These are phyloP conservation scores for Obelidium mucronatum DNA, from an alignment of 192 early-diverging fungal species.

Conservation along the genomic window DNA sequence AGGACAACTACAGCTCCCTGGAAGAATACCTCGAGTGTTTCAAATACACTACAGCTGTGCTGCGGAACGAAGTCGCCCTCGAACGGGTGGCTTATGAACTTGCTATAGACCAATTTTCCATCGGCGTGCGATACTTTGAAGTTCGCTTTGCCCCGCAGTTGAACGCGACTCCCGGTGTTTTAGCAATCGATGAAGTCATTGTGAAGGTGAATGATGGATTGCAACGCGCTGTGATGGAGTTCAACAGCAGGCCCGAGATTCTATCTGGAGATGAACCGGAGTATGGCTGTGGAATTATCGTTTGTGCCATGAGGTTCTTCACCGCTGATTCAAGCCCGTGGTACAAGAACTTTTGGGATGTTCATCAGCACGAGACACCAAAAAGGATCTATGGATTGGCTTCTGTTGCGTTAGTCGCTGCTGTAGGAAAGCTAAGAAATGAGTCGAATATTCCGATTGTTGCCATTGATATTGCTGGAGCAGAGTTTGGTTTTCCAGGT, in stretches of 20 bases:
- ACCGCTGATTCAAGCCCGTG: slow-evolving; percentile 10
- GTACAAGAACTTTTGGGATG: slow-evolving; percentile 28
- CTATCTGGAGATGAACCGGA: slow-evolving; percentile 15
- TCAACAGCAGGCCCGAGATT: slow-evolving; percentile 4
- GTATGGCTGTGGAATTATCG: not conserved
- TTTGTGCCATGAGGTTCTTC: slow-evolving; percentile 31
- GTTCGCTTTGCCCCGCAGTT: slow-evolving; percentile 29
- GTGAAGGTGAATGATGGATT: slow-evolving; percentile 5
- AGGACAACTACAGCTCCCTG: not conserved
- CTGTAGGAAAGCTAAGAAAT: not conserved
- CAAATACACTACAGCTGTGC: slow-evolving; percentile 8
- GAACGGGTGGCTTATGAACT: slow-evolving; percentile 28
- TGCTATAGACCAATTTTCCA: slow-evolving; percentile 24
- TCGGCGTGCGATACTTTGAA: slow-evolving; percentile 29
- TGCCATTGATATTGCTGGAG: slow-evolving; percentile 28
- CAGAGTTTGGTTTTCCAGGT: slow-evolving; percentile 5
- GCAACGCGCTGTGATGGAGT: slow-evolving; percentile 1
- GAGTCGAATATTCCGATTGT: not conserved
- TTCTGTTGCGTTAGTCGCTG: slow-evolving; percentile 14
- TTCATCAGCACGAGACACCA: slow-evolving; percentile 12
- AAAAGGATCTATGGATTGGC: slow-evolving; percentile 29
- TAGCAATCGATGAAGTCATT: slow-evolving; percentile 22
- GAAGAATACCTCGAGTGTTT: slow-evolving; percentile 34
- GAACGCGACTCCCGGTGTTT: slow-evolving; percentile 22
- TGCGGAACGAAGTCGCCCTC: not conserved